Percentiles rank a stretch among this genome's conserved stretches.
Evolutionary conservation across 257 asterid genomes (phyloP).

Genomic region (Linaria vulgaris): DNA sequence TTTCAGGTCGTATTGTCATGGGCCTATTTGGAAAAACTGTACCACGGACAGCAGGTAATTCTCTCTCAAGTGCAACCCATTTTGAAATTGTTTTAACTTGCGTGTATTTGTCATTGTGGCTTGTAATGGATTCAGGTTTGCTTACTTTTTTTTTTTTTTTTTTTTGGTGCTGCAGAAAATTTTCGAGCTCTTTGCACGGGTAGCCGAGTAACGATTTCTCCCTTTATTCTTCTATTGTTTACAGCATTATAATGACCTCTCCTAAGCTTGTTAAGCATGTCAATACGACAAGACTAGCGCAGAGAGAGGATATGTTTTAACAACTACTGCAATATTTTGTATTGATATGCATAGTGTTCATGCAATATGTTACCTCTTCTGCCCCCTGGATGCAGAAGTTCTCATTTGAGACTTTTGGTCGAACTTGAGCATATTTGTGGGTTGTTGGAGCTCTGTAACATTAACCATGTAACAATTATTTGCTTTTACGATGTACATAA

Average conservation of each 20-base stretch:
- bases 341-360: too few relatives aligned
- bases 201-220: constrained; percentile 62
- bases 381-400: too few relatives aligned
- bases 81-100: constrained; percentile 1
- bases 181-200: constrained; percentile 98
- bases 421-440: too few relatives aligned
- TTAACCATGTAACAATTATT: background rate
- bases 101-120: constrained; percentile 1
- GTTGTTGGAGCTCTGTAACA: too few relatives aligned
- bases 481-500: constrained; percentile 1
- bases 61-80: constrained; percentile 11
- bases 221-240: constrained; percentile 30
- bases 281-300: background rate
- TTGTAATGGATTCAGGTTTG: constrained; percentile 14
- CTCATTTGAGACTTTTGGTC: too few relatives aligned
- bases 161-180: constrained; percentile 62
- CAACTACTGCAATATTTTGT: background rate
- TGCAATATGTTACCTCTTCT: too few relatives aligned
- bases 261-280: constrained; percentile 24
- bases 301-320: background rate
- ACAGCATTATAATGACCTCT: background rate
- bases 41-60: constrained; percentile 89
- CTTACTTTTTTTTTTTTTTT: constrained; percentile 21
- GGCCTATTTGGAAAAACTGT: constrained; percentile 83
- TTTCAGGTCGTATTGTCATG: constrained; percentile 79